A percentile compares a stretch with the other conserved stretches of the same genome.
These are phyloP conservation scores for Aspergillus pseudoglaucus DNA, from an alignment of 2,329 filamentous ascomycete genomes.

Conservation along the genomic window DNA sequence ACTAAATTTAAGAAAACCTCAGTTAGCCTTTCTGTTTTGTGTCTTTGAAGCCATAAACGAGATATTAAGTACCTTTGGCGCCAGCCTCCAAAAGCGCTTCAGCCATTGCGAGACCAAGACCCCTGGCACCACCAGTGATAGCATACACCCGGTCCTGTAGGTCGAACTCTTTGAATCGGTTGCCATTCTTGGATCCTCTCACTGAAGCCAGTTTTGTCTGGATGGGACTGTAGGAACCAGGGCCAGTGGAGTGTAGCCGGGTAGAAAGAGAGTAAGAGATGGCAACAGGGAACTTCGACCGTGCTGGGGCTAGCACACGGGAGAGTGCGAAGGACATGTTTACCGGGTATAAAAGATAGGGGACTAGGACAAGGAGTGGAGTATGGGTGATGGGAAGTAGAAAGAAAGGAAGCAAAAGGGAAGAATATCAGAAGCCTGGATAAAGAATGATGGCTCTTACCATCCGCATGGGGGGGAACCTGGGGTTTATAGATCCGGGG, in stretches of 20 bases:
- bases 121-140: constrained; percentile 39
- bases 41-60: not conserved
- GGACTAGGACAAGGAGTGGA: not conserved
- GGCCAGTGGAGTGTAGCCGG: constrained; percentile 13
- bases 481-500: constrained; percentile 17
- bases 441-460: not conserved
- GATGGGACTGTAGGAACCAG: constrained; percentile 21
- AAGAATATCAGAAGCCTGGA: not conserved
- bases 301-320: constrained; percentile 11
- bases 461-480: constrained; percentile 3
- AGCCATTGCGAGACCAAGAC: constrained; percentile 41
- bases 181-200: constrained; percentile 15
- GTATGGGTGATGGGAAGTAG: not conserved
- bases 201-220: constrained; percentile 24
- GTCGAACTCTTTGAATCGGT: constrained; percentile 39
- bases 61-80: constrained; percentile 32
- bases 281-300: constrained; percentile 4
- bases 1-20: constrained; percentile 22
- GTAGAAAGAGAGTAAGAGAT: constrained; percentile 5
- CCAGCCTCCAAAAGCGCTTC: constrained; percentile 44
- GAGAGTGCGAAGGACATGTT: constrained; percentile 9
- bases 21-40: not conserved
- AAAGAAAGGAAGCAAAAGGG: not conserved
- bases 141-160: constrained; percentile 36
- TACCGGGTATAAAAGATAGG: not conserved